Evolutionary conservation across 805 yeast species (phyloP).

Genomic region (Cyberlindnera veronae): DNA sequence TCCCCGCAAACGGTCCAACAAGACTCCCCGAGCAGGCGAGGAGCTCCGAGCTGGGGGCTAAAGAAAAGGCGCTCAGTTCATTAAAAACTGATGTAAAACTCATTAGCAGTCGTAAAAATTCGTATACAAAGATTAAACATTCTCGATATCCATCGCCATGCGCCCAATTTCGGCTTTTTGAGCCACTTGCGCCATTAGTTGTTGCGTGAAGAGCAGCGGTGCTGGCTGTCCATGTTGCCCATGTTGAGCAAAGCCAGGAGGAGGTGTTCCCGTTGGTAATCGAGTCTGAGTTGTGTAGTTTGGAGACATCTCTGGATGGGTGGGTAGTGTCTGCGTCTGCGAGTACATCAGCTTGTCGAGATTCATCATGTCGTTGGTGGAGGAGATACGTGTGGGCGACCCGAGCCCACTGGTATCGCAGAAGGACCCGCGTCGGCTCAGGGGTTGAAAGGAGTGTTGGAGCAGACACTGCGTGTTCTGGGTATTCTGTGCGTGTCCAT

Average conservation of each 20-base stretch:
- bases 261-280: too few relatives aligned
- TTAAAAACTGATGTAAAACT: too few relatives aligned
- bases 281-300: too few relatives aligned
- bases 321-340: background rate
- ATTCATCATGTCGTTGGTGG: conserved; percentile 7
- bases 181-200: conserved; percentile 16
- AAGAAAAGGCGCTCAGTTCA: too few relatives aligned
- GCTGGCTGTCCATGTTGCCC: too few relatives aligned
- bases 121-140: conserved; percentile 1
- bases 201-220: conserved; percentile 7
- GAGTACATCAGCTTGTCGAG: conserved; percentile 2
- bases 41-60: too few relatives aligned
- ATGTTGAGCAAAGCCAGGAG: too few relatives aligned
- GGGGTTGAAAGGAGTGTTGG: too few relatives aligned
- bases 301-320: background rate
- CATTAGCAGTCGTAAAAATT: too few relatives aligned
- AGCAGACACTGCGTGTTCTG: background rate
- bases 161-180: conserved; percentile 22
- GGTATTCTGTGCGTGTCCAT: background rate
- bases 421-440: background rate
- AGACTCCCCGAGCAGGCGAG: too few relatives aligned
- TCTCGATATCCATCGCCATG: conserved; percentile 21
- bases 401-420: conserved; percentile 2
- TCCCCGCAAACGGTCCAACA: too few relatives aligned
- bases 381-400: conserved; percentile 15